Base-by-base conservation (phyloP, 805 yeast species). In the Saturnispora diversa region DNA sequence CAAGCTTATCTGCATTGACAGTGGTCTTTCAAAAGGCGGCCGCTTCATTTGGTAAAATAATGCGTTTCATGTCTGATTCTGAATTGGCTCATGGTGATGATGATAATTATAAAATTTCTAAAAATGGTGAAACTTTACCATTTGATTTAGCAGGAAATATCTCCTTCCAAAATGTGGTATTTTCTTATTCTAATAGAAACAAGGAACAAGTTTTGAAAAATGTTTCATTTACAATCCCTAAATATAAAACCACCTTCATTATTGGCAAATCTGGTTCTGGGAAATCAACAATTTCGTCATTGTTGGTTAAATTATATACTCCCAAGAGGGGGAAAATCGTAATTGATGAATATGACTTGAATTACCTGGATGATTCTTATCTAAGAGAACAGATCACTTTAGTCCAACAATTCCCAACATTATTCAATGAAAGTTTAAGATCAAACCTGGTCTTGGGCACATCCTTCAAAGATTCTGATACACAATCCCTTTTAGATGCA, bases 221-320 rank as follows among this genome's bases (percentile, higher is more conserved):
- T 35, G 63, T 81, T 1, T 52, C 58, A n/a, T 42, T 82, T 20
- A 48, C 50, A 1, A 62, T 87, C 26, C 58, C 64, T 1, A 57
- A 72, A 1, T 68, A 72, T 1, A 48, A 61, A 24, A 53, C 73
- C 6, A 75, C 80, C 1, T 90, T 75, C 50, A 59, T 92, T 4
- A 73, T 92, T 31, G 99, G 99, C 1, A 68, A 70, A 45, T 87
- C 97, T 0, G 99, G 99, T 0, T 79, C 88, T 0, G 98, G 98
- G 0, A 92, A 92, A 57, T 90, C 97, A 0, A 82, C 97, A 0
- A 45, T 92, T 2, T 72, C 81, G 0, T 71, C 70, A 27, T 56
- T 92, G 2, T 50, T 92, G 1, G 55, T 82, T 40, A 72, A 72
- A 21, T 69, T 84, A 19, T 86, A 88, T 50, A 46, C 56, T 0